Base-by-base conservation (phyloP, 2,329 filamentous ascomycete genomes). In the Neurospora sp. region DNA sequence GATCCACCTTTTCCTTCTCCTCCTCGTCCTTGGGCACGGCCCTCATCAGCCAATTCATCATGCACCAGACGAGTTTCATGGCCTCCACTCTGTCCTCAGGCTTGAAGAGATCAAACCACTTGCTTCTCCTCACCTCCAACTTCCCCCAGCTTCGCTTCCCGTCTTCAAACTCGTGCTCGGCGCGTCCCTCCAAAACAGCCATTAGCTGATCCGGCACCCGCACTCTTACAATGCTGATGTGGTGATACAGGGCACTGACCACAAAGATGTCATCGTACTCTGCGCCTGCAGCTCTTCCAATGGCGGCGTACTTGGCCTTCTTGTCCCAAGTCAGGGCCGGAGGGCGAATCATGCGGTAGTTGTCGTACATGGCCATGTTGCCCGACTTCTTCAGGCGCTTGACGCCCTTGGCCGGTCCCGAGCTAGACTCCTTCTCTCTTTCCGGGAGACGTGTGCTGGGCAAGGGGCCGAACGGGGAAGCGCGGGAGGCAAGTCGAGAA, bases 41-140 rank as follows among this genome's bases (percentile, higher is more conserved):
- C 72, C 85, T 82, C 87, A 89, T 89, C 75, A 87, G 78, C 76
- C 85, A 90, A 2, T 82, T 82, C 84, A 88, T 87, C 76, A 89
- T 80, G 4, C 81, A 82, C 88, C 88, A 90, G 1, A 89, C 73
- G 10, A 86, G 72, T 72, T 82, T 79, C 84, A 89, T 84, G 2
- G 87, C 87, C 73, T 83, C 82, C 36, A 89, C 75, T 66, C 88
- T 78, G 69, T 90, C 84, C 28, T 85, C 81, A 0, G 77, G 75
- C 66, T 83, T 73, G 74, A 89, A 90, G 11, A 90, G 77, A 74
- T 90, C 88, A 74, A 82, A 89, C 88, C 88, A 90, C 46, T 77
- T 80, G 72, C 85, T 89, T 71, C 88, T 83, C 82, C 85, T 86
- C 41, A 88, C 81, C 73, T 84, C 81, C 2, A 89, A 78, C 72